Conservation (phyloP, 768 basidiomycete species). For the Tricholoma bakamatsutake region DNA sequence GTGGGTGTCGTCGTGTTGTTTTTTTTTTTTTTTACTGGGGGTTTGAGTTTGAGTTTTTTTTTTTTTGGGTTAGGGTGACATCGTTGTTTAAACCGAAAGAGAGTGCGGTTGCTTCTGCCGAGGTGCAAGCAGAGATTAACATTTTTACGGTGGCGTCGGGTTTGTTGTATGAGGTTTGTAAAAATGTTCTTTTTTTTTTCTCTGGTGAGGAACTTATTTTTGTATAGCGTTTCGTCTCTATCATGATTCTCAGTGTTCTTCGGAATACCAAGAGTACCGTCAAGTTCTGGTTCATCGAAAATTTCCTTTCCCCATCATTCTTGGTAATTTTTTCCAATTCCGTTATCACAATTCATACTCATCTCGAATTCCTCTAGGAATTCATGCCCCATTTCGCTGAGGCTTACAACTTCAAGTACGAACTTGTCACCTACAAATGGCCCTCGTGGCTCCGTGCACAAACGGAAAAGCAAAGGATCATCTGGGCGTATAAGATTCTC, state of each 20-base stretch:
- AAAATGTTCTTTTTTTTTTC: background rate
- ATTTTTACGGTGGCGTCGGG: conserved; percentile 99
- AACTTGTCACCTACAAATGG: conserved; percentile 99
- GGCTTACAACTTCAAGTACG: conserved; percentile 92
- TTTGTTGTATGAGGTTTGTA: conserved; percentile 82
- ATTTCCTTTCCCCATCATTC: conserved; percentile 97
- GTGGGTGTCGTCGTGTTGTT: conserved; percentile 29
- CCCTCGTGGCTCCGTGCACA: conserved; percentile 96
- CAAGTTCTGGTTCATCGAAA: conserved; percentile 99
- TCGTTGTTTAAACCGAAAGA: conserved; percentile 37
- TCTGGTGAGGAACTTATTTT: background rate
- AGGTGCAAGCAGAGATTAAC: conserved; percentile 85
- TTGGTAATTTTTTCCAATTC: conserved; percentile 48
- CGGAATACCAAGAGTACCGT: conserved; percentile 91
- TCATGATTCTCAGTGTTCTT: conserved; percentile 97
- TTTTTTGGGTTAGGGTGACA: conserved; percentile 30
- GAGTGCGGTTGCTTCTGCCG: conserved; percentile 17
- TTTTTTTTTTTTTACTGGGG: background rate
- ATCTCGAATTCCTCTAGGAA: conserved; percentile 45
- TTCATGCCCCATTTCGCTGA: conserved; percentile 91
- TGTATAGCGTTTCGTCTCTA: conserved; percentile 85
- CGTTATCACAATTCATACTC: background rate
- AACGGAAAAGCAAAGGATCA: conserved; percentile 96
- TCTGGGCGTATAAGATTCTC: conserved; percentile 99
- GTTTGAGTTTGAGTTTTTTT: background rate